Base-by-base conservation (phyloP, 2,329 filamentous ascomycete genomes). In the Colletotrichum euphorbiae region DNA sequence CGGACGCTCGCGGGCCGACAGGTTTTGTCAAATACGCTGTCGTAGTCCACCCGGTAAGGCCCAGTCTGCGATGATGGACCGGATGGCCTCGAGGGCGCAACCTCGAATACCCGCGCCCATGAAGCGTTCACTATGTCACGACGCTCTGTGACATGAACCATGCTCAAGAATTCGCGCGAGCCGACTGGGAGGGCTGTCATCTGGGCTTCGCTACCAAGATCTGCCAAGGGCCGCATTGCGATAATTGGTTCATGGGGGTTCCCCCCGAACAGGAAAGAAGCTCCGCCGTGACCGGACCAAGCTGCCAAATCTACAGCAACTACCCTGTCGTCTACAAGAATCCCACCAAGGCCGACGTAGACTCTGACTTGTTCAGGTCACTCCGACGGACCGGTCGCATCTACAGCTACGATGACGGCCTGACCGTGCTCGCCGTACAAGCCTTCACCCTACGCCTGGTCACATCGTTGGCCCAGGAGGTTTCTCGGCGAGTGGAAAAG, bases 181-280 rank as follows among this genome's bases (percentile, higher is more conserved):
- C 24, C n/a, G 67, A 66, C 33, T 69, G 61, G 61, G 42, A 56
- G 11, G 19, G 24, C 19, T 50, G 19, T 6, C 45, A 67, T 13
- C 24, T 62, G 8, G 64, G 21, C 9, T 58, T 31, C 11, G 45
- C 58, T 3, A 55, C 40, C 21, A 54, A 54, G 9, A 21, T 57
- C 6, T 42, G 48, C 12, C 4, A 43, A 21, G 9, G 15, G 3
- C 40, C 21, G 2, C 61, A 57, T 13, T 42, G 36, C 56, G 67
- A 69, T n/a, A 59, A 45, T 13, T 61, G 61, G 31, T 69, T 66
- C 48, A 58, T 66, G 61, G 61, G 48, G 6, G 66, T 68, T 12
- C 59, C 50, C 3, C 24, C 59, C 19, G 28, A 36, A 36, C 11
- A 24, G 4, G 48, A 45, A 36, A 3, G 40, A 24, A 21, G 15